Conservation (phyloP, 2,329 filamentous ascomycete genomes). For the Rhynchosporium graminicola region DNA sequence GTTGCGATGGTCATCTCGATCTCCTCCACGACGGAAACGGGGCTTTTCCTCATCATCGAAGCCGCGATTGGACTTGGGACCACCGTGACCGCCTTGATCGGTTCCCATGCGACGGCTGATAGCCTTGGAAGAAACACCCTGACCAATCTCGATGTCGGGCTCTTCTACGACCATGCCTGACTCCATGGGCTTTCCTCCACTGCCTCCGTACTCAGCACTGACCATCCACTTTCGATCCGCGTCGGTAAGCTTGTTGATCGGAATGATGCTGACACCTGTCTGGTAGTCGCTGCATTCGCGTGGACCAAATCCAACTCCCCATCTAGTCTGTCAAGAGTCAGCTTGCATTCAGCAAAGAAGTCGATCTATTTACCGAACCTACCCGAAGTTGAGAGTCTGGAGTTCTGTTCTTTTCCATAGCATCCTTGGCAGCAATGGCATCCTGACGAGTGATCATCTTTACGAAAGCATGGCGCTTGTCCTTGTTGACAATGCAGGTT, state of each 20-base stretch:
- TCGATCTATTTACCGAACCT: constrained; percentile 21
- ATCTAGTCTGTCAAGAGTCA: constrained; percentile 69
- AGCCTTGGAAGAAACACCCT: constrained; percentile 93
- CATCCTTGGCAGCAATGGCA: constrained; percentile 79
- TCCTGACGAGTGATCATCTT: constrained; percentile 94
- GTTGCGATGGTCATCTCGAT: constrained; percentile 27
- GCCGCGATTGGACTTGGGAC: constrained; percentile 55
- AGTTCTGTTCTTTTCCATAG: constrained; percentile 78
- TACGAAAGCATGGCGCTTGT: constrained; percentile 97
- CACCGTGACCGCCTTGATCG: constrained; percentile 64
- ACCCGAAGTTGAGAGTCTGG: constrained; percentile 55
- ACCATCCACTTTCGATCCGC: constrained; percentile 97
- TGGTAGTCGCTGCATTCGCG: constrained; percentile 96
- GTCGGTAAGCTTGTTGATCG: constrained; percentile 88
- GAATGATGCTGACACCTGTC: constrained; percentile 89
- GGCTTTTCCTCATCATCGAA: constrained; percentile 38
- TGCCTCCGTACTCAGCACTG: constrained; percentile 90
- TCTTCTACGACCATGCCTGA: constrained; percentile 89
- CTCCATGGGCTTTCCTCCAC: constrained; percentile 79
- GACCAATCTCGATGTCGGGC: constrained; percentile 97
- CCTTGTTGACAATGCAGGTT: constrained; percentile 96
- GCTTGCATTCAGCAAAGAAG: constrained; percentile 16
- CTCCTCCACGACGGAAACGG: constrained; percentile 30
- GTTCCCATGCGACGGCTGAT: constrained; percentile 70
- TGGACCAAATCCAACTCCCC: constrained; percentile 96